These are phyloP conservation scores for Suillus subalutaceus DNA, from an alignment of 768 basidiomycete genomes.

Conservation along the genomic window DNA sequence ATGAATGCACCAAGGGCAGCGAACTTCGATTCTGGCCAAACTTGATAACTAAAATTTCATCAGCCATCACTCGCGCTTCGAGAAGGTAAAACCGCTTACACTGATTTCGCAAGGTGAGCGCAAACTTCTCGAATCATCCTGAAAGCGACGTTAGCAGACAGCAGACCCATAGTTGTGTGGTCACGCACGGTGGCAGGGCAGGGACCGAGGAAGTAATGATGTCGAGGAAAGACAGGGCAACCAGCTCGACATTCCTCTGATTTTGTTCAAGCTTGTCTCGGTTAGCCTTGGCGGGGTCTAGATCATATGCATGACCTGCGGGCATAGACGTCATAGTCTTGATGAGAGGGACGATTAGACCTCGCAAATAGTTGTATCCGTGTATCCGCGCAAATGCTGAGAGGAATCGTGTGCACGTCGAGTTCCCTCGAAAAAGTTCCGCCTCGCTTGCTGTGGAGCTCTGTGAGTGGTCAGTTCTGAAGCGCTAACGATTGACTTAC, in stretches of 20 bases:
- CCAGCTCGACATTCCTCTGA: conserved; percentile 67
- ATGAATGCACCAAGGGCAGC: conserved; percentile 89
- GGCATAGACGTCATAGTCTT: conserved; percentile 75
- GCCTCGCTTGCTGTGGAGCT: conserved; percentile 67
- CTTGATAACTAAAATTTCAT: conserved; percentile 46
- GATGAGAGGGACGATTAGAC: conserved; percentile 75
- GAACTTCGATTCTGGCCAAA: conserved; percentile 82
- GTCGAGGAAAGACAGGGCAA: conserved; percentile 75
- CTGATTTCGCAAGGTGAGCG: conserved; percentile 74
- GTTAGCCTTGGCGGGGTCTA: conserved; percentile 66
- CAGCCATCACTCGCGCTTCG: conserved; percentile 13
- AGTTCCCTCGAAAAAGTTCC: conserved; percentile 86
- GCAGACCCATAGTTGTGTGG: not conserved
- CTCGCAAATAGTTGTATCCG: conserved; percentile 89
- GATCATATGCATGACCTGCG: conserved; percentile 71
- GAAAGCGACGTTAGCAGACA: conserved; percentile 12
- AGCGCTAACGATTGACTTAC: conserved; percentile 41
- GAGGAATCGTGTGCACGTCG: conserved; percentile 83
- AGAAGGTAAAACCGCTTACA: conserved; percentile 52
- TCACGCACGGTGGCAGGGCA: conserved; percentile 71
- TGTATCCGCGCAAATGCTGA: conserved; percentile 88
- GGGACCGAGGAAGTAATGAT: conserved; percentile 73
- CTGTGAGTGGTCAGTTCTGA: conserved; percentile 9
- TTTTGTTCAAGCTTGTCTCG: conserved; percentile 71
- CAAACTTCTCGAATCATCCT: conserved; percentile 90